These are phyloP conservation scores for Iris pallida DNA, from an alignment of 116 monocot genomes.

Conservation along the genomic window DNA sequence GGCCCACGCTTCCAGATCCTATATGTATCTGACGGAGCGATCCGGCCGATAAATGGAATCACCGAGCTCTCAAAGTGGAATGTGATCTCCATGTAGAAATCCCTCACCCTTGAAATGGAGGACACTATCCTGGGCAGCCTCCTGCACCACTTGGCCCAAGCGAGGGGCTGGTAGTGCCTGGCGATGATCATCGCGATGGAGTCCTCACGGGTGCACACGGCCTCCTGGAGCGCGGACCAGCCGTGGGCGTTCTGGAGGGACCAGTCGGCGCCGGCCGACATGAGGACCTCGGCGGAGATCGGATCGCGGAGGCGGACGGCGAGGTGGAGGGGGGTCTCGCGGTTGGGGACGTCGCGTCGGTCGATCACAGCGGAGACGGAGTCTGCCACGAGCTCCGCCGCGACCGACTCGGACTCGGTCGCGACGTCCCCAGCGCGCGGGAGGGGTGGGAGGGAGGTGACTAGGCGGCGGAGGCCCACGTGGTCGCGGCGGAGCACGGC, in stretches of 20 bases:
- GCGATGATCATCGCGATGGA: constrained; percentile 47
- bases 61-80: constrained; percentile 59
- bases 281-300: constrained; percentile 80
- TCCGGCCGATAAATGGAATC: constrained; percentile 44
- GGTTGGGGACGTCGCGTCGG: constrained; percentile 74
- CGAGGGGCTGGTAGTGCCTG: constrained; percentile 45
- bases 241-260: constrained; percentile 94
- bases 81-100: constrained; percentile 58
- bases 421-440: constrained; percentile 72
- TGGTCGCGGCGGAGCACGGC: constrained; percentile 82
- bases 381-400: constrained; percentile 64
- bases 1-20: constrained; percentile 83
- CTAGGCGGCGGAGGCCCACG: constrained; percentile 52
- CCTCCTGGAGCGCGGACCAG: constrained; percentile 93
- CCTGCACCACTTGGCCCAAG: constrained; percentile 55
- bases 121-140: constrained; percentile 76
- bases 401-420: constrained; percentile 69
- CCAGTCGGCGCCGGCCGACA: constrained; percentile 92
- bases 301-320: constrained; percentile 84
- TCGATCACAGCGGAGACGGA: constrained; percentile 65
- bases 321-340: constrained; percentile 93
- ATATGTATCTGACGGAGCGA: constrained; percentile 47
- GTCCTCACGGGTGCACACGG: constrained; percentile 80
- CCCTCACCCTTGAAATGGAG: constrained; percentile 44
- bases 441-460: constrained; percentile 61